phyloP scores from a whole-genome alignment of 2,329 filamentous ascomycete species.

The Raffaelea arxii region DNA sequence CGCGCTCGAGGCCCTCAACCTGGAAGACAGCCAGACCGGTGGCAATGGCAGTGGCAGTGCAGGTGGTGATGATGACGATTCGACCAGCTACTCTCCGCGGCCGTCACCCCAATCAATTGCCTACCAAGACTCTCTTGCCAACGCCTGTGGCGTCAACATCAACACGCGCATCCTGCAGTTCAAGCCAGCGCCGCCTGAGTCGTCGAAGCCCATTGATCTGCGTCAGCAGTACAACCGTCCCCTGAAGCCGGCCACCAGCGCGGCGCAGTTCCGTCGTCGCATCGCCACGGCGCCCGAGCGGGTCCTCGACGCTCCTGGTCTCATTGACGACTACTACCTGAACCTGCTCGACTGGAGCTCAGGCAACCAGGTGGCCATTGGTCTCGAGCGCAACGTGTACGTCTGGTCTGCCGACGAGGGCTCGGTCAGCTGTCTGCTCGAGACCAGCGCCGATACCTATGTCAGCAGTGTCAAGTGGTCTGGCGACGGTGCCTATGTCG shows the following conservation, averaged over 20 bases:
- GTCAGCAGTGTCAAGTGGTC: conserved; percentile 99
- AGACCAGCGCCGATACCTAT: conserved; percentile 85
- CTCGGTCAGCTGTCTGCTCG: conserved; percentile 76
- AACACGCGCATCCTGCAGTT: conserved; percentile 95
- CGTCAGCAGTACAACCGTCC: conserved; percentile 97
- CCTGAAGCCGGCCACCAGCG: conserved; percentile 65
- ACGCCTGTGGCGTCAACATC: conserved; percentile 61
- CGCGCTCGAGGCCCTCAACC: conserved; percentile 68
- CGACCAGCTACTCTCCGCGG: conserved; percentile 60
- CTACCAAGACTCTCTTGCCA: conserved; percentile 18
- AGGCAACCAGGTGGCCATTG: conserved; percentile 95
- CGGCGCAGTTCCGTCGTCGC: conserved; percentile 81
- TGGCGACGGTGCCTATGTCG: conserved; percentile 90
- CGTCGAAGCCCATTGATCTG: conserved; percentile 94
- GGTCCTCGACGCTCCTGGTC: conserved; percentile 87
- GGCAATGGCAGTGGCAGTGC: not conserved
- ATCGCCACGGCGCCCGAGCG: conserved; percentile 93
- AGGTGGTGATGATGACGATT: conserved; percentile 54
- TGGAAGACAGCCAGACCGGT: conserved; percentile 27
- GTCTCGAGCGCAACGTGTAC: conserved; percentile 92
- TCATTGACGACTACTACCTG: conserved; percentile 98
- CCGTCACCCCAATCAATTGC: conserved; percentile 71
- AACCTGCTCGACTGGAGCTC: conserved; percentile 98
- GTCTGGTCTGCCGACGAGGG: conserved; percentile 97
- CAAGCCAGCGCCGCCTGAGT: conserved; percentile 97